Evolutionary conservation across 2,329 filamentous ascomycete genomes (phyloP), one percentile per base, ranked within the genome.

Genomic region (Cytospora mali): DNA sequence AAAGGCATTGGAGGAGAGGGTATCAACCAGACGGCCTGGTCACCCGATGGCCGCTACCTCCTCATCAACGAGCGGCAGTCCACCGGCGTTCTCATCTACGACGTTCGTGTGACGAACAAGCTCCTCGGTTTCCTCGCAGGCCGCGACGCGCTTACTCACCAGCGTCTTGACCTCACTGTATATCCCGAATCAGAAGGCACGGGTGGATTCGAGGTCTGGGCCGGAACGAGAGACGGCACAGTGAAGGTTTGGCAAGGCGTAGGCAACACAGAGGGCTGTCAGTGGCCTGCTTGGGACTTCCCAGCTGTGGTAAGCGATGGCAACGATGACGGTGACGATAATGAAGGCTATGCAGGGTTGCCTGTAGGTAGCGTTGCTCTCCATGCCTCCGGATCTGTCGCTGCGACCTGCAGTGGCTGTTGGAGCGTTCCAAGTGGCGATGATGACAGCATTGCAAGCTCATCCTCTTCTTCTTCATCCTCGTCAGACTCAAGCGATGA

Each of bases 41-140:
- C 85, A 66, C 80, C 81, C 0, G 88, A 86, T 66, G 87, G 86
- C 7, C 77, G 84, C 46, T 89, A 89, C 69, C 76, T 89, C 23
- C 74, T 85, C n/a, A 76, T 88, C 53, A 85, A 84, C 67, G 87
- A 89, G 75, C 80, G 87, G 6, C 80, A 80, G 66, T 79, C 84
- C 0, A 71, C 69, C 6, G 83, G 84, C 3, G 69, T 88, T 42
- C 74, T 88, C 28, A 80, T 89, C 3, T 89, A 88, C 72, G 87
- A 89, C 69, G 79, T 89, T 35, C 81, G 87, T 21, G 84, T 83
- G 9, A 81, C 83, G 3, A 82, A 84, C 10, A 78, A 79, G 66
- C 75, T 88, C n/a, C 76, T 89, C 3, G 79, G 78, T n/a, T 79
- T 79, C 58, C 73, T 88, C 13, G 71, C 75, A 0, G 84, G 83